Evolutionary conservation across 116 monocot species (phyloP).

Genomic region (Posidonia oceanica): DNA sequence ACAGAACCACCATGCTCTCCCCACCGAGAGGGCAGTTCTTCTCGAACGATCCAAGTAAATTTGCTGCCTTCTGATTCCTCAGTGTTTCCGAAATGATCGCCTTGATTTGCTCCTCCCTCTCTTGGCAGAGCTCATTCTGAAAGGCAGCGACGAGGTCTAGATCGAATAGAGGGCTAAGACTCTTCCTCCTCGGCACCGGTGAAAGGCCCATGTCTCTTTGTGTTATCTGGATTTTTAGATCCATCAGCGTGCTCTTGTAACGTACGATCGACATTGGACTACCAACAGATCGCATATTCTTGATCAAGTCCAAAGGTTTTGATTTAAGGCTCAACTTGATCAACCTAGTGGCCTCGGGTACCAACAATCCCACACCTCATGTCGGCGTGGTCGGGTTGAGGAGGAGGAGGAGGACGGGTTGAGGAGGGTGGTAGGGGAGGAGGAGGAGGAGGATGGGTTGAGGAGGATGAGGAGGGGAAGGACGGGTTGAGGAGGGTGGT

Average conservation of each 20-base stretch:
- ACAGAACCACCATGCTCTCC: conserved; percentile 40
- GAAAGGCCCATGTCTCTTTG: background rate
- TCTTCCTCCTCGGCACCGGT: conserved; percentile 13
- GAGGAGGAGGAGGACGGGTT: too few species aligned
- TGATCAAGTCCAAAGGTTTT: background rate
- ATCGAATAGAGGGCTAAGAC: conserved; percentile 64
- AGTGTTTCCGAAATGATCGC: conserved; percentile 16
- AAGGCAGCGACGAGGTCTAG: conserved; percentile 59
- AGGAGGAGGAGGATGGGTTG: too few species aligned
- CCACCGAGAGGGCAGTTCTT: conserved; percentile 58
- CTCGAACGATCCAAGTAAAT: conserved; percentile 29
- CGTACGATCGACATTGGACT: background rate
- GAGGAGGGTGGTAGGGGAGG: too few species aligned
- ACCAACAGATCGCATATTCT: background rate
- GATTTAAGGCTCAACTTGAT: background rate
- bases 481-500: too few species aligned
- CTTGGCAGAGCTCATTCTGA: conserved; percentile 42
- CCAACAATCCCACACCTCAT: background rate
- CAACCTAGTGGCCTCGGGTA: background rate
- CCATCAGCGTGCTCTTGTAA: conserved; percentile 1
- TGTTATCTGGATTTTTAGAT: conserved; percentile 2
- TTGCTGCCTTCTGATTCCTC: conserved; percentile 13
- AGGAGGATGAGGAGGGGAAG: too few species aligned
- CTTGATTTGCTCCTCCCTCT: conserved; percentile 50
- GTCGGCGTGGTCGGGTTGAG: too few species aligned